Evolutionary conservation across 1,139 yeast genomes (phyloP), one percentile per base, ranked within the genome.

Genomic region (Saccharomyces hybrid): DNA sequence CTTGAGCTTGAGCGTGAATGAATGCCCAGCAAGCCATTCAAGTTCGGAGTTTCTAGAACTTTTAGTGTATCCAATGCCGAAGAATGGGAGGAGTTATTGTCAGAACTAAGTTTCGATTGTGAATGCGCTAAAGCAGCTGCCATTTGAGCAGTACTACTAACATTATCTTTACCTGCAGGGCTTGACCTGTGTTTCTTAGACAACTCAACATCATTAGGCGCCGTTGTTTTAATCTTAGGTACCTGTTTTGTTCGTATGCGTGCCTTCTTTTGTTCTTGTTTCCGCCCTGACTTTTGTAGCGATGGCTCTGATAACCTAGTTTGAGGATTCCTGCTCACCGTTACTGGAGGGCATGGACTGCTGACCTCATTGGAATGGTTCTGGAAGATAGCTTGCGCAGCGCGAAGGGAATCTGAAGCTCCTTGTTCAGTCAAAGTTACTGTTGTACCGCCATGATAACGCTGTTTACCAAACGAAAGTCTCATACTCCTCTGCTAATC

Each of bases 351-450:
- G 13, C 25, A 38, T 11, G 44, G 44, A 5, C 44, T 38, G 25
- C n/a, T 38, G 13, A 11, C 44, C 28, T 38, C 34, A 25, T 49
- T 56, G 16, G 57, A 44, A 49, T 59, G 62, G 32, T 56, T 58
- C 29, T 58, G 59, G 41, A 59, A 59, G 27, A 59, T 59, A 9
- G 57, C 55, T 29, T 58, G 60, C 2, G 62, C 62, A 29, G 62
- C 62, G 38, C 55, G 55, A 47, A 59, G 49, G 2, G 62, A 59
- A 38, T 59, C 60, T 16, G 47, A 54, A 54, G 53, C 55, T 11
- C 57, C 54, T 38, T 52, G 53, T 38, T 55, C 58, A 20, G 58
- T 46, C 31, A 49, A 25, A 50, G 51, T 28, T 49, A 50, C 44
- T 20, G 44, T 38, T 16, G 25, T 38, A 9, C 47, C 54, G 14